Base-by-base conservation (phyloP, 345 rosid species). In the Excoecaria cochinchinensis region DNA sequence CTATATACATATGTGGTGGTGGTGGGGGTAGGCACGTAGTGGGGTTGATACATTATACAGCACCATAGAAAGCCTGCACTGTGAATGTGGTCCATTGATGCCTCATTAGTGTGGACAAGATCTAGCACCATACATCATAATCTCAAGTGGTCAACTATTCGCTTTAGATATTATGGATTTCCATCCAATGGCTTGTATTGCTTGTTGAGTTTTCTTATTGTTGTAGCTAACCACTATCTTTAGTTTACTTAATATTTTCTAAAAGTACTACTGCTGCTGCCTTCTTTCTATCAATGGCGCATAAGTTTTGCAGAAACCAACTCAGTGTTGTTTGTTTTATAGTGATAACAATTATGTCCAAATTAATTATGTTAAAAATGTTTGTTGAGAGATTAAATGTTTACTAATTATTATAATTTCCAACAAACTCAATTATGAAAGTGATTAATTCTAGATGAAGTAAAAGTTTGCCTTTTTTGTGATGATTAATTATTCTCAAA, bases 31-130 rank as follows among this genome's bases (percentile, higher is more conserved):
- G 31, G 31, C 2, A 31, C 31, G 31, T 31, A 31, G 31, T 31
- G 31, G 31, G 31, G 31, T 31, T 31, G 31, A 31, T 31, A 31
- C 31, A 31, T 69, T 40, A 1, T 8, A 36, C 0, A 63, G 79
- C 87, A 85, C 87, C 85, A 82, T 78, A 38, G 70, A 78, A 77
- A 75, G 68, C 76, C 84, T 85, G 84, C 72, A 70, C 81, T 75
- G 73, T 72, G 82, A 25, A 42, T 72, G 87, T 73, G 83, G 86
- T 78, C 90, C 86, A 77, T 55, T 72, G 48, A 73, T 89, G 92
- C 86, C 80, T 87, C 89, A 77, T 46, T 78, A 82, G 83, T 80
- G 85, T 80, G 86, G 88, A 83, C 90, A 89, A 74, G 83, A 87
- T 89, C 93, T 58, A 81, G 87, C 90, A 86, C 84, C 87, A 80